A percentile compares a stretch with the other conserved stretches of the same genome.
phyloP scores from a whole-genome alignment of 441 rosid genomes.

The Gossypium schwendimanii region DNA sequence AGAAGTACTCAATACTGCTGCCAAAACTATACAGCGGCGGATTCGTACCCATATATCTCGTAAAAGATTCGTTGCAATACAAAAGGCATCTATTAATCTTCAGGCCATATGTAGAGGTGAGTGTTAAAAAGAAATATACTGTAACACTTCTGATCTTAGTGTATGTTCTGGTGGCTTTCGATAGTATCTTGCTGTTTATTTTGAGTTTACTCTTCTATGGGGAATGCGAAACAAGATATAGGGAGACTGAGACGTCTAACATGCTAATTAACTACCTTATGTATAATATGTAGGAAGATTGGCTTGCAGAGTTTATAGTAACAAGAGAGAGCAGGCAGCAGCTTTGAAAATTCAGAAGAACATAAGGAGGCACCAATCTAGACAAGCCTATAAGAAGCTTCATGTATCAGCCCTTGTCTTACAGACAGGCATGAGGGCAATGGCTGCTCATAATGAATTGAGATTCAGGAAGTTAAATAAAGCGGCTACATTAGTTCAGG shows the following conservation, averaged over 20 bases:
- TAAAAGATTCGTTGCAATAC: constrained; percentile 63
- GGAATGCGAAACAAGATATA: background rate
- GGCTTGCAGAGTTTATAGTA: constrained; percentile 53
- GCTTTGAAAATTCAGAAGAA: constrained; percentile 86
- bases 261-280: background rate
- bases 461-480: constrained; percentile 66
- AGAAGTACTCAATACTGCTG: constrained; percentile 78
- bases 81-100: constrained; percentile 47
- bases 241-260: background rate
- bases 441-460: constrained; percentile 73
- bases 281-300: constrained; percentile 55
- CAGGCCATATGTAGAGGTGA: constrained; percentile 88
- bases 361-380: constrained; percentile 47
- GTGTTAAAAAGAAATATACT: background rate
- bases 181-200: background rate
- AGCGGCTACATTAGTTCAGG: constrained; percentile 78
- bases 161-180: background rate
- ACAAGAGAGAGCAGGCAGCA: constrained; percentile 61
- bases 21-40: constrained; percentile 78
- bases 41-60: constrained; percentile 66
- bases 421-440: constrained; percentile 75
- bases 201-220: background rate
- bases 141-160: background rate
- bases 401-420: constrained; percentile 53
- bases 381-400: constrained; percentile 55